A percentile compares a stretch with the other conserved stretches of the same genome.
Evolutionary conservation across 805 yeast genomes (phyloP).

Genomic region (Zygosaccharomyces lentus): DNA sequence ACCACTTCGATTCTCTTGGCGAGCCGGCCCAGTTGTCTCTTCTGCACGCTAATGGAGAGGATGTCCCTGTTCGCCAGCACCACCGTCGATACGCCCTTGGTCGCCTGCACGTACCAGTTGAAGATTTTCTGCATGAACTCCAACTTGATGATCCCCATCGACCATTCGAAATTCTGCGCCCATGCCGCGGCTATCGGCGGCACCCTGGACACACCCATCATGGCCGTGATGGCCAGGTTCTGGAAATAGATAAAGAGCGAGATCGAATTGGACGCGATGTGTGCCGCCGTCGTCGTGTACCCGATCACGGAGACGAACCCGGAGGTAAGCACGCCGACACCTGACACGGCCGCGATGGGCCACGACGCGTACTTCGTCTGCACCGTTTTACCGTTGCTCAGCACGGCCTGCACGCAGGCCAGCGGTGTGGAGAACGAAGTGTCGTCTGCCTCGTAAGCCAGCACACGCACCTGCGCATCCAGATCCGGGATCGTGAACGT

Average conservation of each 20-base stretch:
- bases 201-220: slow-evolving; percentile 89
- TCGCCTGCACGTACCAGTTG: slow-evolving; percentile 91
- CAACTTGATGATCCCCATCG: slow-evolving; percentile 81
- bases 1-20: slow-evolving; percentile 38
- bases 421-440: slow-evolving; percentile 43
- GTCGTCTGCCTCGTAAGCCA: slow-evolving; percentile 51
- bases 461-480: slow-evolving; percentile 83
- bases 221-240: slow-evolving; percentile 81
- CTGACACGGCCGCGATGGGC: slow-evolving; percentile 93
- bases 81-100: slow-evolving; percentile 85
- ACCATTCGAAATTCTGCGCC: slow-evolving; percentile 96
- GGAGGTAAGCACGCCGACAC: slow-evolving; percentile 80
- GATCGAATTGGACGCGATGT: slow-evolving; percentile 93
- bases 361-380: slow-evolving; percentile 89
- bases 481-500: slow-evolving; percentile 91
- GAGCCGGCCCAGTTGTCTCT: slow-evolving; percentile 35
- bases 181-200: slow-evolving; percentile 98
- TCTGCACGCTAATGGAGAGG: slow-evolving; percentile 83
- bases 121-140: slow-evolving; percentile 77
- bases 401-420: slow-evolving; percentile 89
- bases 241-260: slow-evolving; percentile 93
- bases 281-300: slow-evolving; percentile 89
- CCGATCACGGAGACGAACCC: slow-evolving; percentile 85
- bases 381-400: slow-evolving; percentile 88
- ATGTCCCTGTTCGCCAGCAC: slow-evolving; percentile 58